Evolutionary conservation across 331 rosid species (phyloP).

Genomic region (Phaseolus coccineus): DNA sequence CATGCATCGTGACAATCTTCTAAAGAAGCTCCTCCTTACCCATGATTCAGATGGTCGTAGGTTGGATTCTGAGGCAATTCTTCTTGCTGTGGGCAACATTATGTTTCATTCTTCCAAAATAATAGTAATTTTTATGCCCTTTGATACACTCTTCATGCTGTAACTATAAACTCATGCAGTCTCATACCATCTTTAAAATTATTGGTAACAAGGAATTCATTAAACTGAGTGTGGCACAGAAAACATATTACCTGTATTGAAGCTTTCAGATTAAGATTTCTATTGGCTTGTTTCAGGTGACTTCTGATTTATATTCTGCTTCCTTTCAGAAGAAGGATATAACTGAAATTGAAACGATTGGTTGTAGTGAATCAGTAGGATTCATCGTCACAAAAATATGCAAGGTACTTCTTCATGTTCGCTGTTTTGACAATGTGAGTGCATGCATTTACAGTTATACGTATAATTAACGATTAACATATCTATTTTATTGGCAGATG

Average conservation of each 20-base stretch:
- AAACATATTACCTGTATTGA: not conserved
- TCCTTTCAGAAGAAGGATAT: slow-evolving; percentile 41
- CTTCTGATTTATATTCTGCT: slow-evolving; percentile 50
- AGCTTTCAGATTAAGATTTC: slow-evolving; percentile 19
- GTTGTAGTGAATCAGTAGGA: slow-evolving; percentile 49
- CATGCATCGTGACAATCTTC: slow-evolving; percentile 46
- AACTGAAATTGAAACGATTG: slow-evolving; percentile 48
- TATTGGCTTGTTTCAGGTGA: slow-evolving; percentile 60
- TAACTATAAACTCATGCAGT: not conserved
- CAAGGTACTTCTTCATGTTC: slow-evolving; percentile 46
- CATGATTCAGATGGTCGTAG: slow-evolving; percentile 75
- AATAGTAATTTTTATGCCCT: slow-evolving; percentile 37
- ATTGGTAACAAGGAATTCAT: not conserved
- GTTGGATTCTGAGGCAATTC: slow-evolving; percentile 67
- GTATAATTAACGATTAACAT: slow-evolving; percentile 23
- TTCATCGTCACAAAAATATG: slow-evolving; percentile 46
- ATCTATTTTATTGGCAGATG: slow-evolving; percentile 53
- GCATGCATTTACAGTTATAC: not conserved
- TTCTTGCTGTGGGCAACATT: slow-evolving; percentile 58
- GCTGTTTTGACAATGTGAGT: not conserved
- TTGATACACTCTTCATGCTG: slow-evolving; percentile 1
- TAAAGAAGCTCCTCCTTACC: slow-evolving; percentile 63
- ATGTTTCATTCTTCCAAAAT: slow-evolving; percentile 56
- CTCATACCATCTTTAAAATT: slow-evolving; percentile 7
- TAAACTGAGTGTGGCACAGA: not conserved